These are phyloP conservation scores for Ceratocystiopsis sp. DNA, from an alignment of 2,329 filamentous ascomycete genomes.

Conservation along the genomic window DNA sequence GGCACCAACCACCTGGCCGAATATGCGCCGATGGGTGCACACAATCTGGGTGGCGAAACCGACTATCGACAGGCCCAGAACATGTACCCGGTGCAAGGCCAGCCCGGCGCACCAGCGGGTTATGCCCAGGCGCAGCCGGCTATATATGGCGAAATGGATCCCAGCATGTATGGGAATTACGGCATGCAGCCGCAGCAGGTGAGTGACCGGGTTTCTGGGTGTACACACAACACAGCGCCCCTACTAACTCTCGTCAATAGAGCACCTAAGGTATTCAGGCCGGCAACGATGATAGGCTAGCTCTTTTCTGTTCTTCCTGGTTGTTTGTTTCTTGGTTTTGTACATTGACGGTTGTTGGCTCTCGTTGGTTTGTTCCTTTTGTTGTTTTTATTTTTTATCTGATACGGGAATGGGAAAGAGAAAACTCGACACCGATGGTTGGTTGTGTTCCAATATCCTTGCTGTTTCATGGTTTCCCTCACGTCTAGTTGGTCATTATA, in stretches of 20 bases:
- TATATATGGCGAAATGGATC: constrained; percentile 69
- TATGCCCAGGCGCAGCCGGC: constrained; percentile 64
- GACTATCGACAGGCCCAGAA: constrained; percentile 65
- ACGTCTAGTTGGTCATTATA: too few species aligned
- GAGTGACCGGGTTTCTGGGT: constrained; percentile 17
- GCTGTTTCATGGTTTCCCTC: too few species aligned
- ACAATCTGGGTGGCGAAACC: constrained; percentile 48
- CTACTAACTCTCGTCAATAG: too few species aligned
- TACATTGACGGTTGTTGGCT: neutral
- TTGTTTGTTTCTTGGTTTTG: neutral
- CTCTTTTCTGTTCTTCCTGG: neutral
- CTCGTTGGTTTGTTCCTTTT: neutral
- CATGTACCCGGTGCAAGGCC: constrained; percentile 72
- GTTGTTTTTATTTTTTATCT: neutral
- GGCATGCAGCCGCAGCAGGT: constrained; percentile 73
- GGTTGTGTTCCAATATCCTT: too few species aligned
- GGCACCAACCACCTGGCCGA: constrained; percentile 42
- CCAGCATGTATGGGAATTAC: constrained; percentile 65
- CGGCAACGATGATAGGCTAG: neutral
- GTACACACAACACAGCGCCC: neutral
- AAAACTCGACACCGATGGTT: too few species aligned
- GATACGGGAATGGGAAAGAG: too few species aligned
- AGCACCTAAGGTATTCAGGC: too few species aligned
- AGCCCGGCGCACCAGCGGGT: constrained; percentile 49
- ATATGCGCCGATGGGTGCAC: constrained; percentile 38